Conservation (phyloP, 1,284 basidiomycete genomes). For the Apiotrichum laibachii region DNA sequence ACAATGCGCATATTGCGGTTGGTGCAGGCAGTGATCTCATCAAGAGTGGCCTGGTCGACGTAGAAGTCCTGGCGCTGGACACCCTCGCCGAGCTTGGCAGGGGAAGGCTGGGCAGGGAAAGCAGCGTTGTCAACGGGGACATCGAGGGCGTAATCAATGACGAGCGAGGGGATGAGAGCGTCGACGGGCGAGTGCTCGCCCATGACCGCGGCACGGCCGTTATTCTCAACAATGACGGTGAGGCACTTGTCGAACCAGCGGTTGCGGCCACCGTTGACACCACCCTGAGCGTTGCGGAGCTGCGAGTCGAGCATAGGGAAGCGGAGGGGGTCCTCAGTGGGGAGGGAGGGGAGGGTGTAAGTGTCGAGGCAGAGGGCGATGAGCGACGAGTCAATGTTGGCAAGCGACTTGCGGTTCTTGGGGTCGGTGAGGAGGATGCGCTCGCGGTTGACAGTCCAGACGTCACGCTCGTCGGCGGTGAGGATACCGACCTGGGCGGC, state of each 20-base stretch:
- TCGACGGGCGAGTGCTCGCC: conserved; percentile 94
- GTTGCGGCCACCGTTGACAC: conserved; percentile 68
- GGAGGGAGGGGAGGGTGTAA: conserved; percentile 51
- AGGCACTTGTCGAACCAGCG: conserved; percentile 92
- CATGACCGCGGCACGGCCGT: conserved; percentile 77
- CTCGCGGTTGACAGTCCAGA: conserved; percentile 75
- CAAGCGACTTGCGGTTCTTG: conserved; percentile 61
- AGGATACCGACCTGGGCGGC: conserved; percentile 68
- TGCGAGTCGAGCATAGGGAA: conserved; percentile 67
- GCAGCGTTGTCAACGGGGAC: conserved; percentile 59
- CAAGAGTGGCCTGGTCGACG: conserved; percentile 61
- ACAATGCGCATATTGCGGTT: conserved; percentile 63
- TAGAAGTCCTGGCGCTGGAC: conserved; percentile 77
- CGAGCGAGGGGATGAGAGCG: conserved; percentile 84
- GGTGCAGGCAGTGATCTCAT: conserved; percentile 64
- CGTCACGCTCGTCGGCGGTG: conserved; percentile 76
- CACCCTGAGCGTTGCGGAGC: conserved; percentile 69
- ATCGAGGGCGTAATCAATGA: conserved; percentile 78
- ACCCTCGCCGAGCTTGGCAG: conserved; percentile 32
- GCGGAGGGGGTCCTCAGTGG: conserved; percentile 54
- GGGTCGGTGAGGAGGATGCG: conserved; percentile 68
- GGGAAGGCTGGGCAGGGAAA: conserved; percentile 35
- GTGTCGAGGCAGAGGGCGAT: conserved; percentile 65
- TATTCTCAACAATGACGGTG: conserved; percentile 78
- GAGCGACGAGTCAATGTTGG: conserved; percentile 68